Conservation (phyloP, 2,329 filamentous ascomycete species). For the Talaromyces sp. region DNA sequence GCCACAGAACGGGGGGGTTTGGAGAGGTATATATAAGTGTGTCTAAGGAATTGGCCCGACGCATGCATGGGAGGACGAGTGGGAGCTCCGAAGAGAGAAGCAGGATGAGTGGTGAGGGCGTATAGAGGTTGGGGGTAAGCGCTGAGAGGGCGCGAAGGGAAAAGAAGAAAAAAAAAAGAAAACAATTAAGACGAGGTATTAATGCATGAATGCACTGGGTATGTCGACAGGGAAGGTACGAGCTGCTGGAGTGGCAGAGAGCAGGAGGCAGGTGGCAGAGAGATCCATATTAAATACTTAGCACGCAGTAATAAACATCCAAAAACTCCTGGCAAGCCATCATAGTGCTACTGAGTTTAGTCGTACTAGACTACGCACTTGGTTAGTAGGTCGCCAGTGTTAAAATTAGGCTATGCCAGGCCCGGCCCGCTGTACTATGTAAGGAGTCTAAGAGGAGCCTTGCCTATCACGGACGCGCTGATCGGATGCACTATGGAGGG, state of each 20-base stretch:
- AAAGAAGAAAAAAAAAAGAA: neutral
- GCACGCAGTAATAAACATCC: neutral
- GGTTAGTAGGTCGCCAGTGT: neutral
- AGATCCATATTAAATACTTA: conserved; percentile 4
- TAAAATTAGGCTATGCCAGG: conserved; percentile 15
- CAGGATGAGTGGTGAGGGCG: neutral
- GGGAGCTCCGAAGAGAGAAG: neutral
- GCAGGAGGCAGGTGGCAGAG: neutral
- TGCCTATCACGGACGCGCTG: conserved; percentile 1
- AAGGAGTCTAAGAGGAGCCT: conserved; percentile 5
- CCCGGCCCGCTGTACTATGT: conserved; percentile 17
- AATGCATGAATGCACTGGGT: neutral
- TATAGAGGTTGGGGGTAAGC: neutral
- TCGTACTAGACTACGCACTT: too few relatives aligned
- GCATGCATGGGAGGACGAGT: neutral
- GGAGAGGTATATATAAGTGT: neutral
- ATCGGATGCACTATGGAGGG: neutral
- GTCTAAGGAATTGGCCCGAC: neutral
- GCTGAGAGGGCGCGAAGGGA: neutral
- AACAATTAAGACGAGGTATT: conserved; percentile 1
- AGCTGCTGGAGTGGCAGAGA: neutral
- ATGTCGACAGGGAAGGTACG: conserved; percentile 1
- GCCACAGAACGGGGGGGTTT: neutral
- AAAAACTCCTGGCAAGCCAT: neutral
- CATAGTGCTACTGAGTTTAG: neutral